phyloP scores from a whole-genome alignment of 1,284 basidiomycete genomes.

The Ganoderma sinense region DNA sequence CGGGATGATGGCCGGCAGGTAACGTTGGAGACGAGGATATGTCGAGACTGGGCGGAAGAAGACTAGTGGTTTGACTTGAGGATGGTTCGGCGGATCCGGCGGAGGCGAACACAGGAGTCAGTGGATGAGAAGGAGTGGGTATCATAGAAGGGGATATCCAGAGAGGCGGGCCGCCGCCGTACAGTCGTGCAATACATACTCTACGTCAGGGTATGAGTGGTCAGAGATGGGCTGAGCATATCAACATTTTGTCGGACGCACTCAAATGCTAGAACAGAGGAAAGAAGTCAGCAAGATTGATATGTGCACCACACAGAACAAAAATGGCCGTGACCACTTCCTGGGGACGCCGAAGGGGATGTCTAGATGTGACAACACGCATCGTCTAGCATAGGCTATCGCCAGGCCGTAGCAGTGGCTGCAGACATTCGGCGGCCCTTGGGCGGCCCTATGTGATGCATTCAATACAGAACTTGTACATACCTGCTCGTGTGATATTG shows the following conservation, averaged over 20 bases:
- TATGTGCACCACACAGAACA: too few relatives aligned
- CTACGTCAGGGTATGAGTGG: slow-evolving; percentile 49
- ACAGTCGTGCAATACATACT: slow-evolving; percentile 83
- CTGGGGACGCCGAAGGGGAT: background rate
- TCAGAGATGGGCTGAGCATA: background rate
- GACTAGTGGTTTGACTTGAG: slow-evolving; percentile 26
- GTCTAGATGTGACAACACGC: background rate
- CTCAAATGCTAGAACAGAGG: slow-evolving; percentile 9
- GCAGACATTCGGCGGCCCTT: too few relatives aligned
- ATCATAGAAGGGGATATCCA: slow-evolving; percentile 71
- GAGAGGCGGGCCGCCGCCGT: slow-evolving; percentile 84
- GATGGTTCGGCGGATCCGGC: slow-evolving; percentile 35
- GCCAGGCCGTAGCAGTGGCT: background rate
- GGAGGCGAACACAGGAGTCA: slow-evolving; percentile 66
- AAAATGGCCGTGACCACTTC: background rate
- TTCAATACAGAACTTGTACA: slow-evolving; percentile 34
- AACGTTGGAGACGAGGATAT: slow-evolving; percentile 37
- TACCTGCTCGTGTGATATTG: slow-evolving; percentile 87
- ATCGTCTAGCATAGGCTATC: background rate
- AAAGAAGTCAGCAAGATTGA: slow-evolving; percentile 3
- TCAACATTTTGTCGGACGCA: background rate
- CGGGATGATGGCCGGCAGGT: slow-evolving; percentile 71
- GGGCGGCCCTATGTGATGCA: background rate
- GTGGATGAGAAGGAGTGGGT: slow-evolving; percentile 71
- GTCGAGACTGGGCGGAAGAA: slow-evolving; percentile 35